Evolutionary conservation across 345 rosid genomes (phyloP).

Genomic region (Noccaea bulbosa): DNA sequence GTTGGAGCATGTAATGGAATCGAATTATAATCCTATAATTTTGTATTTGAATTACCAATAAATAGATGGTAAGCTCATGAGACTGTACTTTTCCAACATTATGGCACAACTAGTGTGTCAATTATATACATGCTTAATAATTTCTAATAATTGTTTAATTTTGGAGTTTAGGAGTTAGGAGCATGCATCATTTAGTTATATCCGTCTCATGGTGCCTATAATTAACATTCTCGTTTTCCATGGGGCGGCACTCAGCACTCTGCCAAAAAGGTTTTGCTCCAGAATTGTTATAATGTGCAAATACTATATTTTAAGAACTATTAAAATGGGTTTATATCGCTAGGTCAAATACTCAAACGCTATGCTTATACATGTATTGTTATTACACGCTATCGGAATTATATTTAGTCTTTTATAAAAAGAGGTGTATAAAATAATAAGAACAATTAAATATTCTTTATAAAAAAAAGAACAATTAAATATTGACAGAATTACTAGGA

Average conservation of each 20-base stretch:
- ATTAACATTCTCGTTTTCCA: constrained; percentile 24
- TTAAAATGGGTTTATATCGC: background rate
- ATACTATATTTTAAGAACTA: background rate
- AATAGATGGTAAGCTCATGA: constrained; percentile 31
- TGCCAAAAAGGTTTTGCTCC: constrained; percentile 16
- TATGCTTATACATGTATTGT: background rate
- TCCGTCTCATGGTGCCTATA: background rate
- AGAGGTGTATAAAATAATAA: constrained; percentile 2
- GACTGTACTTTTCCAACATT: constrained; percentile 35
- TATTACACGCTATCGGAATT: constrained; percentile 1
- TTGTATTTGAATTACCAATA: constrained; percentile 29
- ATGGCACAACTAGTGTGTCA: constrained; percentile 25
- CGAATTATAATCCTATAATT: constrained; percentile 10
- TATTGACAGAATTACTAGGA: constrained; percentile 13
- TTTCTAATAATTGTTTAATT: constrained; percentile 7
- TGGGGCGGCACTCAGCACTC: background rate
- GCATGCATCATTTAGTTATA: background rate
- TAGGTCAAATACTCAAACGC: constrained; percentile 2
- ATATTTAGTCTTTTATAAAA: background rate
- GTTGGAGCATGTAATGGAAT: constrained; percentile 31
- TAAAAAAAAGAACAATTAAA: too few species aligned
- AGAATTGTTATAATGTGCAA: constrained; percentile 1
- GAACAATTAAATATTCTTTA: too few species aligned
- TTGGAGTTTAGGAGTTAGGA: constrained; percentile 13
- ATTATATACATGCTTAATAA: background rate